Evolutionary conservation across 306 rosid genomes (phyloP), one percentile per base, ranked within the genome.

Genomic region (Begonia fuchsioides): DNA sequence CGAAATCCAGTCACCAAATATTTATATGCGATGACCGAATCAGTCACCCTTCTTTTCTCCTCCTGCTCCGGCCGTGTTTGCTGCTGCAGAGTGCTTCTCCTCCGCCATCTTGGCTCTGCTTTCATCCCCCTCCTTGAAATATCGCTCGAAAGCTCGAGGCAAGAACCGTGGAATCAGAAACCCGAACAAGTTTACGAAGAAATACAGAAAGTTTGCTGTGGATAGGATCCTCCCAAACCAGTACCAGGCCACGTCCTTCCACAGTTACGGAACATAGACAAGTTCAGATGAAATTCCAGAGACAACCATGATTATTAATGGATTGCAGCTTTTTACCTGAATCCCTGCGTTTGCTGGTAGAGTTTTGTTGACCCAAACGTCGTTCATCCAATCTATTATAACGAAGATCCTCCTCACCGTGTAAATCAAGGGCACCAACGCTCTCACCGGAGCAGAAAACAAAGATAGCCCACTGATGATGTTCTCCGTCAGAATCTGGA

Each of bases 181-280:
- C 3, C 58, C 73, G n/a, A 73, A 79, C 43, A 87, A 61, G 52
- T 87, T 87, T 52, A 66, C 52, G 0, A 75, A 72, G 58, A 87
- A 82, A 49, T 82, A 87, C 3, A 9, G 57, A 54, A 82, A 15
- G 50, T 87, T 87, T 0, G 76, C 66, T 57, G 66, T 43, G 0
- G 94, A 76, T 9, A 82, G 54, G 53, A 53, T 56, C 67, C 80
- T 79, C 65, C 92, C 96, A 52, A 82, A 86, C 94, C 90, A 79
- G 68, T 47, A 60, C 96, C 96, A 82, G 11, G 64, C 76, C 5
- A 39, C 15, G 51, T 79, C 92, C 94, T 86, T 26, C 68, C 77
- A 47, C 62, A 48, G 52, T 11, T 12, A 26, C 8, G 7, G 8
- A 52, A 18, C 49, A 39, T 13, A 48, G 13, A 44, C 8, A 9